Evolutionary conservation across 768 basidiomycete species (phyloP), one percentile per base, ranked within the genome.

Genomic region (Pluteus cervinus): DNA sequence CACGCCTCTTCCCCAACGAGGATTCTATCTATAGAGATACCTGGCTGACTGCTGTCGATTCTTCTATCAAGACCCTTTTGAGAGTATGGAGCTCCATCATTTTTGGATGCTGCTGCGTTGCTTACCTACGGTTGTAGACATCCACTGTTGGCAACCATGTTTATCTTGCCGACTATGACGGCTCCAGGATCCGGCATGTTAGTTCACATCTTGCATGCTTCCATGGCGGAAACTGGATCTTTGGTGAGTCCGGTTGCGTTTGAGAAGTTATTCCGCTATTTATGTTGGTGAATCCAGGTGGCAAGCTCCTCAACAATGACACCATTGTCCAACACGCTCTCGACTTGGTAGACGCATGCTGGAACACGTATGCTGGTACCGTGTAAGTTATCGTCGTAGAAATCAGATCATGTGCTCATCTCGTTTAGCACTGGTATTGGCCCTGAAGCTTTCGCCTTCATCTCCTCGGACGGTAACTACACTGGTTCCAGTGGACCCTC

Each of bases 131-230:
- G n/a, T 37, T 31, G 7, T 46, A 84, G 80, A 76, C 56, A 1
- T 83, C 85, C 3, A 81, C 75, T 10, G 75, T 83, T 10, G 81
- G 75, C 7, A 57, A 76, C 44, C 71, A 70, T 50, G 39, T 67
- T 1, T 86, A 83, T 55, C 62, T 85, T 1, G 82, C 81, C 1
- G 84, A 86, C 49, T 76, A 68, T 32, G 73, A 83, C 38, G 57
- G 60, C 38, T 45, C 53, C 3, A 49, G 58, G 23, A 73, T 82
- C 43, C 68, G 70, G 26, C 75, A 82, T 45, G 65, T 84, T 24
- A 71, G 81, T 3, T 86, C 85, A 1, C 85, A 88, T 50, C 48
- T 88, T 46, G 82, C 73, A 2, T 88, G 86, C 50, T 88, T 79
- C 67, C 48, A 71, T 41, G 83, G 79, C 4, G 85, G 85, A 10